Evolutionary conservation across 2,329 filamentous ascomycete genomes (phyloP).

Genomic region (Juglanconis oblonga): DNA sequence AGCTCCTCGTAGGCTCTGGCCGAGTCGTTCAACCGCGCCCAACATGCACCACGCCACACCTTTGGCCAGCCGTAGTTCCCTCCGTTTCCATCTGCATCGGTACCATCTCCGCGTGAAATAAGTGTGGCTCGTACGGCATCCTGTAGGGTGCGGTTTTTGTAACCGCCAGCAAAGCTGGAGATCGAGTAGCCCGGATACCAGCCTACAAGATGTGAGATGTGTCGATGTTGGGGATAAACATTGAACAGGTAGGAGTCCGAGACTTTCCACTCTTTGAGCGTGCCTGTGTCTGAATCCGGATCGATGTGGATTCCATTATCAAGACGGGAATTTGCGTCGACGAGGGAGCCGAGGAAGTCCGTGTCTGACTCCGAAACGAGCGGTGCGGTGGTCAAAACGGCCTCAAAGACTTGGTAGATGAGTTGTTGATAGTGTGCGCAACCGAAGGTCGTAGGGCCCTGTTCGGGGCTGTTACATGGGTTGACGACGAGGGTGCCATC

Average conservation of each 20-base stretch:
- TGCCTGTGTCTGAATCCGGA: slow-evolving; percentile 27
- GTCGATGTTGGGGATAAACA: slow-evolving; percentile 35
- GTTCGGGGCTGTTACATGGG: slow-evolving; percentile 58
- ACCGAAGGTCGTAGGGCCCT: slow-evolving; percentile 51
- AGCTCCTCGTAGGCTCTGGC: slow-evolving; percentile 46
- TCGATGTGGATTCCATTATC: slow-evolving; percentile 50
- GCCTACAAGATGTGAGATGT: slow-evolving; percentile 54
- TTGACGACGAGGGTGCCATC: slow-evolving; percentile 54
- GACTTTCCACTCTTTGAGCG: slow-evolving; percentile 51
- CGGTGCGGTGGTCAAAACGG: slow-evolving; percentile 28
- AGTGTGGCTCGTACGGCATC: slow-evolving; percentile 44
- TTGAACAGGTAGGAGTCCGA: slow-evolving; percentile 31
- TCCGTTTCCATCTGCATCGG: slow-evolving; percentile 7
- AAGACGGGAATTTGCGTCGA: slow-evolving; percentile 39
- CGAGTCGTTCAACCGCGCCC: slow-evolving; percentile 52
- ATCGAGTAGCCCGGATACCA: slow-evolving; percentile 54
- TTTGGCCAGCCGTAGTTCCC: slow-evolving; percentile 55
- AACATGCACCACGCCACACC: slow-evolving; percentile 55
- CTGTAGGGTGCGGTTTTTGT: slow-evolving; percentile 40
- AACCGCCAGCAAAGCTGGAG: slow-evolving; percentile 38
- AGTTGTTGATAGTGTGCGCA: slow-evolving; percentile 54
- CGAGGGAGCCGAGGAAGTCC: slow-evolving; percentile 33
- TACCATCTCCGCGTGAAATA: slow-evolving; percentile 18
- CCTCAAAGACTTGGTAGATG: slow-evolving; percentile 41
- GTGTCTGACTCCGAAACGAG: slow-evolving; percentile 25